Evolutionary conservation across 1,139 yeast species (phyloP).

Genomic region (Kodamaea sp.): DNA sequence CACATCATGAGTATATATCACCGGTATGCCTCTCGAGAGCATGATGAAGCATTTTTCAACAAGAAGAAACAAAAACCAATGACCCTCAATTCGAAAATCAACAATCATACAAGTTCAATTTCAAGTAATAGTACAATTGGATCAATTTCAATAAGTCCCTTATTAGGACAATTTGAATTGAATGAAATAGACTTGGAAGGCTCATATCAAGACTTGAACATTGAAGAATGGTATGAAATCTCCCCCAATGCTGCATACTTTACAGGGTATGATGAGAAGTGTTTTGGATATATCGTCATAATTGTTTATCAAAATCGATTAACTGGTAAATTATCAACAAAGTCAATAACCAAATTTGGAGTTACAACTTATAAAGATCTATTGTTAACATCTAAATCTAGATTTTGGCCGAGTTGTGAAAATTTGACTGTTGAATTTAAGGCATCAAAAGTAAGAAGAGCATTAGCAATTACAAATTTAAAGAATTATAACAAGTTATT

Average conservation of each 20-base stretch:
- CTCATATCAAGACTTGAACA: slow-evolving; percentile 1
- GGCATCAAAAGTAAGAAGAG: slow-evolving; percentile 61
- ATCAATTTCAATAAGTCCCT: slow-evolving; percentile 4
- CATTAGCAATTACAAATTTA: slow-evolving; percentile 71
- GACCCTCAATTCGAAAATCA: slow-evolving; percentile 1
- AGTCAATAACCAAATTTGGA: slow-evolving; percentile 69
- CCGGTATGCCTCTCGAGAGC: slow-evolving; percentile 40
- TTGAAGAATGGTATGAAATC: slow-evolving; percentile 4
- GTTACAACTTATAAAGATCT: slow-evolving; percentile 58
- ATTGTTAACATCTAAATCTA: slow-evolving; percentile 57
- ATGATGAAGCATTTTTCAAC: slow-evolving; percentile 25
- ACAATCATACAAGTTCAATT: too few relatives aligned
- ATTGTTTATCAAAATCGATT: slow-evolving; percentile 50
- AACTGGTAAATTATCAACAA: slow-evolving; percentile 50
- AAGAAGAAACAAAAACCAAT: slow-evolving; percentile 6
- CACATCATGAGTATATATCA: slow-evolving; percentile 28
- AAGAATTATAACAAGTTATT: slow-evolving; percentile 61
- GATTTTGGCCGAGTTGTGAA: slow-evolving; percentile 76
- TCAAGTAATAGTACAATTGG: background rate
- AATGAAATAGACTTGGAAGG: slow-evolving; percentile 1
- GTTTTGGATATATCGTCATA: slow-evolving; percentile 52
- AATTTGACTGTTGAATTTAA: slow-evolving; percentile 53
- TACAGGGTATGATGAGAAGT: slow-evolving; percentile 45
- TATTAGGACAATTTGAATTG: slow-evolving; percentile 5
- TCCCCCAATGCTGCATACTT: slow-evolving; percentile 52